Evolutionary conservation across 495 filamentous ascomycete species (phyloP).

Genomic region (Talaromyces trachyspermus): DNA sequence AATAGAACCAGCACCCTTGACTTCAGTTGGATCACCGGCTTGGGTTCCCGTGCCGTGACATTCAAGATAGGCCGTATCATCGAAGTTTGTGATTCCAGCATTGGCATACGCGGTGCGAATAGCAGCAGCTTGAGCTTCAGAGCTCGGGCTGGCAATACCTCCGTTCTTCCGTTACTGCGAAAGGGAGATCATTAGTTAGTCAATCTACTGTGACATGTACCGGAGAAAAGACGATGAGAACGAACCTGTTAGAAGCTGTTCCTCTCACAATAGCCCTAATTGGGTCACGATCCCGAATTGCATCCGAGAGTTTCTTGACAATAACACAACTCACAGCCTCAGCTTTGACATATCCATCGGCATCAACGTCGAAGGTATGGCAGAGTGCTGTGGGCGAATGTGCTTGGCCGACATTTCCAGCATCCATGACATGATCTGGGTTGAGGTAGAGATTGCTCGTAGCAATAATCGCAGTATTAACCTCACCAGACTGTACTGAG

Average conservation of each 20-base stretch:
- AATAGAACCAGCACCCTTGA: constrained; percentile 14
- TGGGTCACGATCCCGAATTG: constrained; percentile 44
- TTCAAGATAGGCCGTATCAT: constrained; percentile 24
- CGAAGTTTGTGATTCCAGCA: constrained; percentile 25
- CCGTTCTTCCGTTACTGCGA: constrained; percentile 24
- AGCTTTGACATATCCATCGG: constrained; percentile 42
- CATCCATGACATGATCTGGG: constrained; percentile 15
- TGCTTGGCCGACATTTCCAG: constrained; percentile 7
- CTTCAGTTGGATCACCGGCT: constrained; percentile 25
- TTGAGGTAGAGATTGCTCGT: constrained; percentile 32
- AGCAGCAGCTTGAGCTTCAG: constrained; percentile 18
- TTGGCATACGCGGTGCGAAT: constrained; percentile 27
- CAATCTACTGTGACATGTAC: too few species aligned
- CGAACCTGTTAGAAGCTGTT: constrained; percentile 48
- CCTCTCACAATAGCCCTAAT: constrained; percentile 58
- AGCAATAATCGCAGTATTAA: constrained; percentile 39
- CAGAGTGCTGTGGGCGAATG: constrained; percentile 22
- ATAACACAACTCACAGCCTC: constrained; percentile 53
- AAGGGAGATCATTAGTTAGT: too few species aligned
- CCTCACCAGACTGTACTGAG: constrained; percentile 16
- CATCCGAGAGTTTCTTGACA: constrained; percentile 53
- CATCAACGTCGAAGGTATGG: constrained; percentile 30
- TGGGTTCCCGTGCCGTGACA: constrained; percentile 45
- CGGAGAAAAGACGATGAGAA: too few species aligned
- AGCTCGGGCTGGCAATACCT: constrained; percentile 21